Percentiles rank a stretch among this genome's conserved stretches.
phyloP scores from a whole-genome alignment of 371 early-diverging fungal species.

The Circinella minor region DNA sequence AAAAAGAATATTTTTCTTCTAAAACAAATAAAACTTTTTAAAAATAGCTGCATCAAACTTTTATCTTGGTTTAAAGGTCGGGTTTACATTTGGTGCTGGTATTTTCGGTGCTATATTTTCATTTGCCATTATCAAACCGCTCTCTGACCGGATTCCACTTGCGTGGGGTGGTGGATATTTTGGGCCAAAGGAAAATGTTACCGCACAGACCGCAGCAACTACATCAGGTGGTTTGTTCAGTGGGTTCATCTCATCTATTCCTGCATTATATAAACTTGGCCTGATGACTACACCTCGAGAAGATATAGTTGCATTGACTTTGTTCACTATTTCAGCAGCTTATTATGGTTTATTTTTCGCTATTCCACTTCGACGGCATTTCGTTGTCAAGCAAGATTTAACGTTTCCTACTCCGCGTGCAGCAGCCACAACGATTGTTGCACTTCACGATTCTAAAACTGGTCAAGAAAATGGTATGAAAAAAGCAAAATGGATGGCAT shows the following conservation, averaged over 20 bases:
- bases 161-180: slow-evolving; percentile 65
- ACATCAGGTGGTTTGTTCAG: slow-evolving; percentile 71
- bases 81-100: slow-evolving; percentile 77
- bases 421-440: slow-evolving; percentile 70
- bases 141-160: slow-evolving; percentile 47
- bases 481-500: slow-evolving; percentile 54
- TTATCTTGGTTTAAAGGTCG: slow-evolving; percentile 75
- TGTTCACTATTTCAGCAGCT: slow-evolving; percentile 62
- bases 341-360: slow-evolving; percentile 78
- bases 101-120: slow-evolving; percentile 75
- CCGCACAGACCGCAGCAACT: slow-evolving; percentile 73
- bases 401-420: slow-evolving; percentile 75
- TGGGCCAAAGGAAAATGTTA: slow-evolving; percentile 71
- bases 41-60: slow-evolving; percentile 72
- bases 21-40: neutral
- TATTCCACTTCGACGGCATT: slow-evolving; percentile 72
- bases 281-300: slow-evolving; percentile 54
- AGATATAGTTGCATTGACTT: slow-evolving; percentile 50
- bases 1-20: too few relatives aligned
- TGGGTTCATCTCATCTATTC: slow-evolving; percentile 70
- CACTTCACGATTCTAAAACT: slow-evolving; percentile 56
- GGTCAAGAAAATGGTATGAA: slow-evolving; percentile 45
- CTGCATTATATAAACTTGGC: slow-evolving; percentile 72
- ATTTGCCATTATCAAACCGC: slow-evolving; percentile 67
- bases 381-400: slow-evolving; percentile 71